Evolutionary conservation across 2,329 filamentous ascomycete species (phyloP).

Genomic region (Fonsecaea erecta): DNA sequence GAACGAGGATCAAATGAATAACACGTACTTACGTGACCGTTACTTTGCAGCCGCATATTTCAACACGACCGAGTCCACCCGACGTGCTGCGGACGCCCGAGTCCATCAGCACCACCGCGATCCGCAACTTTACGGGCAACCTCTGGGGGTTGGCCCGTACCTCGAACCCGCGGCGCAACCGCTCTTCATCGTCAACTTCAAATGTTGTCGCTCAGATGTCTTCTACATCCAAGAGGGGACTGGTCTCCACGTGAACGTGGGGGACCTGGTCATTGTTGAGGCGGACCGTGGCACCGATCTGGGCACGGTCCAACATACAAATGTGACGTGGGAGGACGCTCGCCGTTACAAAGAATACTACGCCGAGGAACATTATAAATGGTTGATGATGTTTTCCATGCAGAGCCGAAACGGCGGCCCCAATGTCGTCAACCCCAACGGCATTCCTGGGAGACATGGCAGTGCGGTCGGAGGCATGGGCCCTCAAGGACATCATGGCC

Average conservation of each 20-base stretch:
- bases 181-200: slow-evolving; percentile 92
- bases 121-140: slow-evolving; percentile 32
- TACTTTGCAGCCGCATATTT: slow-evolving; percentile 52
- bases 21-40: slow-evolving; percentile 47
- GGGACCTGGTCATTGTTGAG: slow-evolving; percentile 95
- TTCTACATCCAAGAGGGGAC: slow-evolving; percentile 98
- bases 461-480: slow-evolving; percentile 80
- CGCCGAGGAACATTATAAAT: slow-evolving; percentile 94
- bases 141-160: slow-evolving; percentile 35
- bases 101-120: slow-evolving; percentile 38
- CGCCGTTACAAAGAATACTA: slow-evolving; percentile 90
- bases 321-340: slow-evolving; percentile 84
- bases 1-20: slow-evolving; percentile 43
- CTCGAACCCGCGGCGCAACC: slow-evolving; percentile 63
- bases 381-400: slow-evolving; percentile 98
- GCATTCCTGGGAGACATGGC: slow-evolving; percentile 67
- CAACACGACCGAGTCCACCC: slow-evolving; percentile 41
- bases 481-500: slow-evolving; percentile 71
- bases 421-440: slow-evolving; percentile 50
- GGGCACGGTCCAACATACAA: slow-evolving; percentile 86
- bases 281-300: slow-evolving; percentile 95
- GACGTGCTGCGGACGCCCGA: slow-evolving; percentile 49
- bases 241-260: slow-evolving; percentile 84
- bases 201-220: slow-evolving; percentile 91
- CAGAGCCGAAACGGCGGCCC: slow-evolving; percentile 60